Conservation (phyloP, 306 rosid species). For the Gillenia trifoliata region DNA sequence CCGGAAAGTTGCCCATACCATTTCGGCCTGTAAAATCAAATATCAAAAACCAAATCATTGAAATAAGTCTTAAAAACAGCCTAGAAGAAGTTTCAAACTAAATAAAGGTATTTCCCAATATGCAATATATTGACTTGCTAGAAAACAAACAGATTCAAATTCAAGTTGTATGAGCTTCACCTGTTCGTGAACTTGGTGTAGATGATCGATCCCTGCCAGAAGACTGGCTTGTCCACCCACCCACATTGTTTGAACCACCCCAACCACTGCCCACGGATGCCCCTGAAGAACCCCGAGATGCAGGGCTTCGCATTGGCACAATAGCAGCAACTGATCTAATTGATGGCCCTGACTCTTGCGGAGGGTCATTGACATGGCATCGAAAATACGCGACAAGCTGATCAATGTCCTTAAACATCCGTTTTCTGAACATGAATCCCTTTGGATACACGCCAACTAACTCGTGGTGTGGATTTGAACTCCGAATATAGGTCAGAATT, state of each 20-base stretch:
- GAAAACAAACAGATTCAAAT: background rate
- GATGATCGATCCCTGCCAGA: conserved; percentile 74
- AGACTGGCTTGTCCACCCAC: conserved; percentile 81
- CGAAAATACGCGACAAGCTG: conserved; percentile 89
- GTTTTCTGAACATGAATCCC: conserved; percentile 92
- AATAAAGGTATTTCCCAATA: background rate
- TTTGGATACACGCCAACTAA: conserved; percentile 90
- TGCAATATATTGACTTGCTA: background rate
- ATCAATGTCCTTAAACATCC: conserved; percentile 90
- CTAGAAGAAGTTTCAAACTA: background rate
- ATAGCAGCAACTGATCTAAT: conserved; percentile 92
- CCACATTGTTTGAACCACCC: conserved; percentile 70
- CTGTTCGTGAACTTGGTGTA: conserved; percentile 80
- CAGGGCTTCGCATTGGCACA: conserved; percentile 98
- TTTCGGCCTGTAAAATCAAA: conserved; percentile 39
- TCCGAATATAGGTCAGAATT: conserved; percentile 63
- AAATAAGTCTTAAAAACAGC: background rate
- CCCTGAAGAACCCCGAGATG: conserved; percentile 81
- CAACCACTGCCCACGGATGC: conserved; percentile 74
- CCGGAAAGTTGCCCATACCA: conserved; percentile 58
- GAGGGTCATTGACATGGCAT: conserved; percentile 80
- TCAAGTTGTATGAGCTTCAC: conserved; percentile 23
- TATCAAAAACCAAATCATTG: background rate
- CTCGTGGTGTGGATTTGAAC: conserved; percentile 94
- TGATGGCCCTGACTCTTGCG: conserved; percentile 67